Percentiles rank a stretch among this genome's conserved stretches.
Conservation (phyloP, 441 rosid species). For the Mallotus repandus region DNA sequence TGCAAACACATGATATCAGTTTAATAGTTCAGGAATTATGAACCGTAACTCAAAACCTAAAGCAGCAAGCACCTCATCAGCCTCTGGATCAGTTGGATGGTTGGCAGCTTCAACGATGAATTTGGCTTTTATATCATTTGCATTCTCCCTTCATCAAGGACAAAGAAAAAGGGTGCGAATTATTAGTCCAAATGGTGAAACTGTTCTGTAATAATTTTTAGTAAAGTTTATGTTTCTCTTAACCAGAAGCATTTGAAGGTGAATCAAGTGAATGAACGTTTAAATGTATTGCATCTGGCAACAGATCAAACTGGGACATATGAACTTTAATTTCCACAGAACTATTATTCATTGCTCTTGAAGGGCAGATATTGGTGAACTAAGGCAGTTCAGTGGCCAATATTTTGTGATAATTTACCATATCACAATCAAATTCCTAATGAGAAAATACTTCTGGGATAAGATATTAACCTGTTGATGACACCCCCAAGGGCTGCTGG, state of each 20-base stretch:
- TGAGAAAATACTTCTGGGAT: not conserved
- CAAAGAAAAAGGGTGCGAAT: not conserved
- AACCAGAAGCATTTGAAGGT: not conserved
- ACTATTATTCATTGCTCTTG: too few species aligned
- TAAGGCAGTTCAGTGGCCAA: too few species aligned
- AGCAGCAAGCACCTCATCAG: constrained; percentile 67
- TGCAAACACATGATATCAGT: constrained; percentile 27
- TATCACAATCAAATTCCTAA: not conserved
- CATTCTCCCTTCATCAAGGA: constrained; percentile 65
- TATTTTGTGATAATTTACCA: not conserved
- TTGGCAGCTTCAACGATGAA: constrained; percentile 95
- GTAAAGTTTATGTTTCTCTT: not conserved
- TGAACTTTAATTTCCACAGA: too few species aligned
- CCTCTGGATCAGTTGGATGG: constrained; percentile 98
- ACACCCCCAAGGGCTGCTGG: constrained; percentile 98
- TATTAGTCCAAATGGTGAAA: not conserved
- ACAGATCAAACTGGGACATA: too few species aligned
- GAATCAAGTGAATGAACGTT: too few species aligned
- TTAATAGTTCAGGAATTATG: not conserved
- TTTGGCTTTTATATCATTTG: constrained; percentile 86
- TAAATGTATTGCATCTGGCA: too few species aligned
- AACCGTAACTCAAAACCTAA: not conserved
- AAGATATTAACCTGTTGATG: constrained; percentile 62
- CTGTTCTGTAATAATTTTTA: not conserved
- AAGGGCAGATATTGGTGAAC: too few species aligned